Percentiles rank a stretch among this genome's conserved stretches.
Evolutionary conservation across 371 early-diverging fungal genomes (phyloP).

Genomic region (Mucor velutinosus): DNA sequence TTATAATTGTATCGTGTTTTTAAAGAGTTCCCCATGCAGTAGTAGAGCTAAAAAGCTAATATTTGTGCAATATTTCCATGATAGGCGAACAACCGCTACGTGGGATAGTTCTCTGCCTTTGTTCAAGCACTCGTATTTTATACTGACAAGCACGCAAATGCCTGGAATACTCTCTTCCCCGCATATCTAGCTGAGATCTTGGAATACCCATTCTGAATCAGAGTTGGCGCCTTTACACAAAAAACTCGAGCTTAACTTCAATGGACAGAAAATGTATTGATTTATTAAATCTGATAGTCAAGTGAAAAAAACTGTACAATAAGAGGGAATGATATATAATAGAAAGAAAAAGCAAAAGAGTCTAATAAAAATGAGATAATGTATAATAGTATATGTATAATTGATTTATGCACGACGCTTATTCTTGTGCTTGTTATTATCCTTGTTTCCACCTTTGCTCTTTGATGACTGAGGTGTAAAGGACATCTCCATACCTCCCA

Average conservation of each 20-base stretch:
- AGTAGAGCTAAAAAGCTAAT: too few relatives aligned
- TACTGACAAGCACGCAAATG: too few relatives aligned
- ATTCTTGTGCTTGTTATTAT: slow-evolving; percentile 13
- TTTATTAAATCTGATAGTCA: slow-evolving; percentile 1
- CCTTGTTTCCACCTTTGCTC: slow-evolving; percentile 1
- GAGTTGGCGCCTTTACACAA: too few relatives aligned
- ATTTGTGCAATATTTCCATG: too few relatives aligned
- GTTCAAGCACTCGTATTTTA: too few relatives aligned
- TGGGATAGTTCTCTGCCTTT: too few relatives aligned
- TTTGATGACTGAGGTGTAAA: slow-evolving; percentile 41
- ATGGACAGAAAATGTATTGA: background rate
- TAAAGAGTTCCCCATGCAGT: too few relatives aligned
- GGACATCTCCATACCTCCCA: slow-evolving; percentile 71
- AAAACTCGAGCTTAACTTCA: background rate
- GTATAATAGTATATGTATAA: slow-evolving; percentile 1
- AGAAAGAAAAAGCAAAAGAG: background rate
- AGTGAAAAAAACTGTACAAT: background rate
- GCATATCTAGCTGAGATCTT: too few relatives aligned
- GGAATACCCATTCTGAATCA: too few relatives aligned
- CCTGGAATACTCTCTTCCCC: too few relatives aligned
- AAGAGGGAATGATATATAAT: slow-evolving; percentile 4
- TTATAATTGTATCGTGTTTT: too few relatives aligned
- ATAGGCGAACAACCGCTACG: too few relatives aligned
- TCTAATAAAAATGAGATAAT: background rate
- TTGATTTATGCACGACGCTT: slow-evolving; percentile 14